phyloP scores from a whole-genome alignment of 768 basidiomycete genomes.

The Lentinus tigrinus region DNA sequence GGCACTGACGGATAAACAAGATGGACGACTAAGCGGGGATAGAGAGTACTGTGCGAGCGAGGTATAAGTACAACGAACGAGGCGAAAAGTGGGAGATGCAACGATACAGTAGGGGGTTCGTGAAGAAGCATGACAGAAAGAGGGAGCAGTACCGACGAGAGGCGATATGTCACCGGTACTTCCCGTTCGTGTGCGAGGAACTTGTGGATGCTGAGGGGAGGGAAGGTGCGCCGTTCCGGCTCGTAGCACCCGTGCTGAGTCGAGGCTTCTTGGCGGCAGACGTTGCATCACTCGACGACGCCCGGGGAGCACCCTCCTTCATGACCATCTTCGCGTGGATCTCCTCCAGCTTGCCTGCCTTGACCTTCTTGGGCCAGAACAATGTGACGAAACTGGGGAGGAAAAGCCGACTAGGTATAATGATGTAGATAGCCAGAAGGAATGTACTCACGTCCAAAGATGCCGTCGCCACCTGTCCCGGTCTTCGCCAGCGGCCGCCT shows the following conservation, averaged over 20 bases:
- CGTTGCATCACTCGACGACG: slow-evolving; percentile 26
- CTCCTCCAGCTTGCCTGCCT: slow-evolving; percentile 88
- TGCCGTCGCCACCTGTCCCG: slow-evolving; percentile 87
- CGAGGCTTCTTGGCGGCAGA: slow-evolving; percentile 29
- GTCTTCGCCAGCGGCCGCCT: slow-evolving; percentile 79
- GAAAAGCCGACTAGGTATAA: background rate
- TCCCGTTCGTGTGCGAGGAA: slow-evolving; percentile 26
- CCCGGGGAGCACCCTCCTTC: slow-evolving; percentile 56
- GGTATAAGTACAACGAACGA: slow-evolving; percentile 5
- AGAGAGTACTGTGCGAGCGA: slow-evolving; percentile 1
- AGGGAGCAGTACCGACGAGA: background rate
- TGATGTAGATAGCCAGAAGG: background rate
- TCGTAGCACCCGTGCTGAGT: slow-evolving; percentile 19
- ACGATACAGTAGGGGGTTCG: slow-evolving; percentile 5
- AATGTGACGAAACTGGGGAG: slow-evolving; percentile 79
- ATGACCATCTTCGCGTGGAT: slow-evolving; percentile 96
- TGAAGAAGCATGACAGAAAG: background rate
- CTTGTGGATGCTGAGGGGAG: slow-evolving; percentile 21
- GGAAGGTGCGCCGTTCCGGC: slow-evolving; percentile 15
- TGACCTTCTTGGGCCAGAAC: slow-evolving; percentile 98
- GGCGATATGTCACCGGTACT: slow-evolving; percentile 21
- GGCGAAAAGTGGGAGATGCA: background rate
- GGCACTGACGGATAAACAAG: slow-evolving; percentile 17
- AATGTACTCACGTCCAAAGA: slow-evolving; percentile 88
- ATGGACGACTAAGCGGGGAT: slow-evolving; percentile 4